Evolutionary conservation across 1,139 yeast species (phyloP).

Genomic region (Debaryomyces fabryi): DNA sequence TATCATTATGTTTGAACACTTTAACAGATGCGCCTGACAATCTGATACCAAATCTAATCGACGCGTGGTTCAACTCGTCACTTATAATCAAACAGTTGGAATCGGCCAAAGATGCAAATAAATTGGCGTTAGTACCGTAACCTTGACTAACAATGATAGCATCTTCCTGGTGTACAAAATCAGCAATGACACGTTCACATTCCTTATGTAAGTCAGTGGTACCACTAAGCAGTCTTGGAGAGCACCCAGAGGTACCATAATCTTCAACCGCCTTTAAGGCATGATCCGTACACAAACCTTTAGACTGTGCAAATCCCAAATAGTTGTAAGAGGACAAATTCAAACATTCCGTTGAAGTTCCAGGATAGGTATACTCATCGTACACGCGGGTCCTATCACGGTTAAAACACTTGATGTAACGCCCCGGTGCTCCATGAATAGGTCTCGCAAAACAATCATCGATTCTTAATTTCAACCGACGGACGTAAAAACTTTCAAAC

Average conservation of each 20-base stretch:
- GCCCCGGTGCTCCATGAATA: constrained; percentile 95
- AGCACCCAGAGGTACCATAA: constrained; percentile 79
- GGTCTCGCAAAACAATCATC: constrained; percentile 97
- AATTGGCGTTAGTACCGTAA: constrained; percentile 92
- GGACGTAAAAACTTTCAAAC: constrained; percentile 89
- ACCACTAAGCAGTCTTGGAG: constrained; percentile 76
- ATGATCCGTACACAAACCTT: constrained; percentile 85
- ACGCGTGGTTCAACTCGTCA: constrained; percentile 94
- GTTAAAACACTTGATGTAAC: constrained; percentile 80
- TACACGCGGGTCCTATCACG: constrained; percentile 64
- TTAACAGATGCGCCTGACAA: constrained; percentile 91
- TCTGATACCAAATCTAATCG: constrained; percentile 93
- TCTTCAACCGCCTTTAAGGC: constrained; percentile 64
- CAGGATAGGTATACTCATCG: constrained; percentile 69
- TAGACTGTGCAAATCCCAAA: constrained; percentile 94
- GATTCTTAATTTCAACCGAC: constrained; percentile 86
- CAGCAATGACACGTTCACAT: constrained; percentile 79
- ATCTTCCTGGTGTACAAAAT: constrained; percentile 89
- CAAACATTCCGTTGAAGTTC: constrained; percentile 73
- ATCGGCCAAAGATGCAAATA: constrained; percentile 83
- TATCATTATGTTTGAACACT: constrained; percentile 90
- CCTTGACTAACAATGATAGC: constrained; percentile 91
- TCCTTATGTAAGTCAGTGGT: constrained; percentile 73
- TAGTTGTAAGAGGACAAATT: constrained; percentile 91
- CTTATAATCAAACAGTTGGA: constrained; percentile 87